Conservation (phyloP, 1,284 basidiomycete genomes). For the Irpex sp. region DNA sequence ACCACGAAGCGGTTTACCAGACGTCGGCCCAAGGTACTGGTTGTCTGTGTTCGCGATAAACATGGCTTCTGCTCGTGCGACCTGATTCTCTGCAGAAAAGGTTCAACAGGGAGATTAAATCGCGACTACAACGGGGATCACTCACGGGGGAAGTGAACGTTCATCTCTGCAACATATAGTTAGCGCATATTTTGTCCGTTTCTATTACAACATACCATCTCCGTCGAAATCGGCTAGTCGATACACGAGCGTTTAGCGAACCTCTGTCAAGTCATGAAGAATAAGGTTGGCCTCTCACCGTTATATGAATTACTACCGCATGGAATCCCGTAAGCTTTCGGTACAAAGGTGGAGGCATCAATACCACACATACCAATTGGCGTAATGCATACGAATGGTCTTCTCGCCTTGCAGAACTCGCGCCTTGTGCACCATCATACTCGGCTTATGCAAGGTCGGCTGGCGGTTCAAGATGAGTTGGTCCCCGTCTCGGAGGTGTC, state of each 20-base stretch:
- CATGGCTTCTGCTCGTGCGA: constrained; percentile 91
- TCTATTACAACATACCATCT: constrained; percentile 60
- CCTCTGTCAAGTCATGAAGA: not conserved
- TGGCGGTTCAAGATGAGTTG: constrained; percentile 97
- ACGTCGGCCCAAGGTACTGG: constrained; percentile 98
- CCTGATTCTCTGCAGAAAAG: constrained; percentile 68
- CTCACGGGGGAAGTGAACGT: constrained; percentile 97
- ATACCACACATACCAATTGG: constrained; percentile 77
- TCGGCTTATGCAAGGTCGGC: constrained; percentile 98
- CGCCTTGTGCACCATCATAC: constrained; percentile 99
- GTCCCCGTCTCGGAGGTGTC: constrained; percentile 94
- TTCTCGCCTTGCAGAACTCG: constrained; percentile 94
- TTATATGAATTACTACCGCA: constrained; percentile 91
- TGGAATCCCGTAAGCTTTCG: constrained; percentile 9
- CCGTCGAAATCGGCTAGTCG: constrained; percentile 94
- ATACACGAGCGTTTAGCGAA: constrained; percentile 12
- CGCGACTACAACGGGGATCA: constrained; percentile 16
- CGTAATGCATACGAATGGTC: constrained; percentile 99
- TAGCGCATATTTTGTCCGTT: not conserved
- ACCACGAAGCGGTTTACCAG: constrained; percentile 95
- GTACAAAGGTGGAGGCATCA: not conserved
- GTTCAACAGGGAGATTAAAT: not conserved
- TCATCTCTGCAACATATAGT: constrained; percentile 75
- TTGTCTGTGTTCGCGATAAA: constrained; percentile 98
- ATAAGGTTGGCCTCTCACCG: constrained; percentile 41